These are phyloP conservation scores for Colletotrichum shisoi DNA, from an alignment of 2,329 filamentous ascomycete genomes.

Conservation along the genomic window DNA sequence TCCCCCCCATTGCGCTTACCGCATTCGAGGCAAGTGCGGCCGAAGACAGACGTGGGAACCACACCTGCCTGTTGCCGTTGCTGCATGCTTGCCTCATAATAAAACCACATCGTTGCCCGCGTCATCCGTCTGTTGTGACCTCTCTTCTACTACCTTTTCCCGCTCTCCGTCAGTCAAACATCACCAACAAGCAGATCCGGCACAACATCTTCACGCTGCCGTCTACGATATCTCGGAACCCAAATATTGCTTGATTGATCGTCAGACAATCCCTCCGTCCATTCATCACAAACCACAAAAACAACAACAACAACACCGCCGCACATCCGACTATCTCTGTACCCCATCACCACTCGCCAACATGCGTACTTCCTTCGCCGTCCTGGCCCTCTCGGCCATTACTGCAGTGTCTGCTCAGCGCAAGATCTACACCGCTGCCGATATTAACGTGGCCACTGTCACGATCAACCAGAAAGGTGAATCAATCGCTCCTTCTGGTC, in stretches of 20 bases:
- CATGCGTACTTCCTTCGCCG: slow-evolving; percentile 38
- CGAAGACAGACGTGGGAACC: slow-evolving; percentile 13
- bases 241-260: slow-evolving; percentile 32
- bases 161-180: slow-evolving; percentile 24
- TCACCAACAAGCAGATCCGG: slow-evolving; percentile 31
- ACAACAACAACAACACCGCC: slow-evolving; percentile 6
- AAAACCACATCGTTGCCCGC: slow-evolving; percentile 38
- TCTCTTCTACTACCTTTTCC: slow-evolving; percentile 15
- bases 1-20: slow-evolving; percentile 11
- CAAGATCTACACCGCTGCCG: slow-evolving; percentile 33
- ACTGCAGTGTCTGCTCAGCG: slow-evolving; percentile 37
- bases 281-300: neutral
- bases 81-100: slow-evolving; percentile 25
- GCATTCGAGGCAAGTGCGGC: slow-evolving; percentile 14
- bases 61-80: slow-evolving; percentile 9
- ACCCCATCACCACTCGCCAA: slow-evolving; percentile 23
- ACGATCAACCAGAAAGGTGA: slow-evolving; percentile 26
- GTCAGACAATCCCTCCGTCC: slow-evolving; percentile 16
- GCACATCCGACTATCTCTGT: slow-evolving; percentile 19
- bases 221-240: slow-evolving; percentile 34
- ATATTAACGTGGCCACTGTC: slow-evolving; percentile 33
- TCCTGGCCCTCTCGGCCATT: slow-evolving; percentile 37
- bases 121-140: slow-evolving; percentile 3
- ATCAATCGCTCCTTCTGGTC: slow-evolving; percentile 1
- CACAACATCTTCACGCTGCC: slow-evolving; percentile 35